Evolutionary conservation across 2,329 filamentous ascomycete species (phyloP), one percentile per base, ranked within the genome.

Genomic region (Exophiala spinifera): DNA sequence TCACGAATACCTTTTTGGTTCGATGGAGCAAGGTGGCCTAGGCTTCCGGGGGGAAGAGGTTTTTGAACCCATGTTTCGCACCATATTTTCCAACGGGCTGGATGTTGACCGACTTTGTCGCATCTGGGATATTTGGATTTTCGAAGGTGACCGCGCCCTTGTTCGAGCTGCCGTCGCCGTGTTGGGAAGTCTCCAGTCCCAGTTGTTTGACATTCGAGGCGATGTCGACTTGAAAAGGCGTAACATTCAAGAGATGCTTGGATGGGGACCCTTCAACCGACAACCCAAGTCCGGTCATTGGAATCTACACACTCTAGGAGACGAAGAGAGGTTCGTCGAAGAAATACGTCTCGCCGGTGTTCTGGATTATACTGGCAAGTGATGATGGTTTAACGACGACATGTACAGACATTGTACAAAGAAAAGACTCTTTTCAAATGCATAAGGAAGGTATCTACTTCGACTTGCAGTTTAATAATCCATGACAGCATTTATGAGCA

Each of bases 101-200:
- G 74, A 76, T 39, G 66, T 82, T 8, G 80, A 82, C 54, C 72
- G 77, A 31, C 73, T 79, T 10, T 77, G 76, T 45, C 72, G 82
- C 2, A 70, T 85, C 17, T 84, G 81, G 80, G 82, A 85, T 63
- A 77, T 83, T 48, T 83, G 79, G 67, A 76, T 79, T 1, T 81
- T 85, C 53, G 82, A 85, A 65, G 80, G 80, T 25, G 82, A 85
- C 57, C 70, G 72, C 19, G 70, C 74, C 42, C 67, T 76, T 55
- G 73, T 76, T 46, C 72, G 71, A 23, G 67, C 74, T 2, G 74
- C 72, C 2, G 72, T 76, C 33, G 74, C 74, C 2, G 59, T 74
- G 23, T 62, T 77, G 4, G 73, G 74, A 19, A 69, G 70, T 53
- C 65, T 76, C 11, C 72, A 76, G 57, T 47, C 68, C 2, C 74